Evolutionary conservation across 164 flowering plant genomes (phyloP), one percentile per base, ranked within the genome.

Genomic region (Houttuynia cordata): DNA sequence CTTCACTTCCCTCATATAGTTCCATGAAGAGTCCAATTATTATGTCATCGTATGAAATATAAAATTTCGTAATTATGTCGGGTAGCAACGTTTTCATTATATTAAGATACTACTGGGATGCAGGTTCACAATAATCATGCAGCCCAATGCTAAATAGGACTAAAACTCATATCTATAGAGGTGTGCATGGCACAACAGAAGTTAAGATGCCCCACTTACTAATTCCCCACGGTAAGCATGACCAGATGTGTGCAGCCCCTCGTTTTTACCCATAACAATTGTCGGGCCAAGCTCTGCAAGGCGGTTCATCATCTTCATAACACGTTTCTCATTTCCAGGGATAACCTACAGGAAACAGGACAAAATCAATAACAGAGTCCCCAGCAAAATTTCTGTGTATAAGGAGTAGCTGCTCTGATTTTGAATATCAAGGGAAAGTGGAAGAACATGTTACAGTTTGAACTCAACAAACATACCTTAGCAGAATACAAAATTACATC

Each of bases 281-380:
- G 78, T 79, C 57, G 99, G 83, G 58, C 99, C 99, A 72, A 93
- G 80, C 50, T 93, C 99, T 57, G 99, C 68, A 75, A 93, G 66
- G 49, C 99, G 97, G 67, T 93, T 93, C 41, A 93, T 53, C 99
- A 93, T 93, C 70, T 93, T 80, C 99, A 93, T 90, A 10, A 91
- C 97, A 40, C 99, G 83, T 24, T 83, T 76, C 75, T 93, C 99
- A 75, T 93, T 93, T 60, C 99, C 97, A 64, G 99, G 99, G 62
- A 93, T 93, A 22, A 93, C 96, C 99, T 93, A 62, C 3, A 12
- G 8, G 17, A 12, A 17, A 17, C 49, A 45, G 17, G 49, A 45
- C 10, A 23, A 54, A 18, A 23, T 54, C 5, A 54, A 54, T 19
- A 30, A 54, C 34, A 15, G 9, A 23, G 23, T 23, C 4, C 2